Percentiles rank a stretch among this genome's conserved stretches.
Evolutionary conservation across 495 filamentous ascomycete genomes (phyloP).

Genomic region (Hypoxylon trugodes): DNA sequence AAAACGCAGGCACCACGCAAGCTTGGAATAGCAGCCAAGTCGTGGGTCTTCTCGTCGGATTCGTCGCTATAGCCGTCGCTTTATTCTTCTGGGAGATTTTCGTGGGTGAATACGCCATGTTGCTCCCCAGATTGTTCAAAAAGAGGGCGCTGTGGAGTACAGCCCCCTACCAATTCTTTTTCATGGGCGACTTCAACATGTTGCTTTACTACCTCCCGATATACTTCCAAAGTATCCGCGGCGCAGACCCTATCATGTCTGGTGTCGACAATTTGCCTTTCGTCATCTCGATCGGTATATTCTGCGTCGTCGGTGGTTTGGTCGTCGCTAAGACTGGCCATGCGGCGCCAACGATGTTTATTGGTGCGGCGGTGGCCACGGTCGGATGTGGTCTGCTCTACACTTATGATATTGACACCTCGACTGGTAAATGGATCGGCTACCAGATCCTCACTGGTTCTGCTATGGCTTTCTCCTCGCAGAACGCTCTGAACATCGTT

Average conservation of each 20-base stretch:
- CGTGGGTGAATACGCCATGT: conserved; percentile 53
- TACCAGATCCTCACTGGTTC: conserved; percentile 68
- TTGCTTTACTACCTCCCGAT: conserved; percentile 70
- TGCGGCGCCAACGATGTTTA: conserved; percentile 47
- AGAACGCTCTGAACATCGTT: conserved; percentile 57
- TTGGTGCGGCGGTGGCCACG: conserved; percentile 34
- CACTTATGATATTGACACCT: conserved; percentile 55
- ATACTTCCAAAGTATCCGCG: conserved; percentile 66
- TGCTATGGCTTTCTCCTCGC: conserved; percentile 64
- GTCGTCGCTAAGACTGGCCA: conserved; percentile 45
- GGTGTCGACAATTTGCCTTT: conserved; percentile 65
- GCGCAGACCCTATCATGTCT: conserved; percentile 54
- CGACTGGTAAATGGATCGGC: conserved; percentile 64
- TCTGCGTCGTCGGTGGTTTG: conserved; percentile 44
- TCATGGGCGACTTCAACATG: conserved; percentile 45
- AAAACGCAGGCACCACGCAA: conserved; percentile 56
- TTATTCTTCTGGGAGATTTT: conserved; percentile 46
- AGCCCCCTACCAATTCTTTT: not conserved
- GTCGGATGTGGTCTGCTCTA: conserved; percentile 47
- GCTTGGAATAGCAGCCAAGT: conserved; percentile 54
- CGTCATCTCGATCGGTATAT: conserved; percentile 50
- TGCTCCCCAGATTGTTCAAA: conserved; percentile 54
- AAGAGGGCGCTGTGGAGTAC: conserved; percentile 45
- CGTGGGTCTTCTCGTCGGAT: conserved; percentile 27
- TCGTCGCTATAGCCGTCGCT: conserved; percentile 36